Evolutionary conservation across 306 rosid genomes (phyloP), one percentile per base, ranked within the genome.

Genomic region (Datisca glomerata): DNA sequence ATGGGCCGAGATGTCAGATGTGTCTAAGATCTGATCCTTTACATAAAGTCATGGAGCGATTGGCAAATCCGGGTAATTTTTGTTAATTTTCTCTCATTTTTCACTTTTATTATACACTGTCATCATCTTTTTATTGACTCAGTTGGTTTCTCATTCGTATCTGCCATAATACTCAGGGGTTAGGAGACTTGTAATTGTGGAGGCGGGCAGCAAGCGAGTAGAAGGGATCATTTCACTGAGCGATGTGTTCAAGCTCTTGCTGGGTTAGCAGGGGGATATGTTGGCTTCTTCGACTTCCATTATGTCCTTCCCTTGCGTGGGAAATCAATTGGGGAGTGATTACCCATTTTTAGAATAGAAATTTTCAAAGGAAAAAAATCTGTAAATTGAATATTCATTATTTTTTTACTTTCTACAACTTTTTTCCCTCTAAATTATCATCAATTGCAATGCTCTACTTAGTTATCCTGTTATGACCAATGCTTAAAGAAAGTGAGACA

Each of bases 141-240:
- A 3, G 35, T 8, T 3, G 7, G 12, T 29, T 29, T 2, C 8
- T 29, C 12, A 29, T 8, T 29, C 33, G 0, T 28, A 28, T 2
- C 11, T 2, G 33, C 1, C 11, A 28, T 2, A 28, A 28, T 44
- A n/a, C 50, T 45, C 78, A 89, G 98, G 96, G 37, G 79, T 91
- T 34, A 63, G 98, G 54, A 79, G 98, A 59, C 77, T 91, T 32
- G 73, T 84, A 10, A 74, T 91, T 16, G 98, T 91, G 64, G 98
- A 91, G 70, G 98, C 98, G 19, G 98, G 98, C 40, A 84, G 96
- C 68, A 91, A 84, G 77, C 84, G 94, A 0, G 87, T 91, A 21
- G 94, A 84, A 70, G 98, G 98, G 67, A 66, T 91, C 23, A 57
- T 91, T 64, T 68, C 98, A 15, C 57, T 91, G 63, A 66, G 78